Conservation (phyloP, 2,329 filamentous ascomycete species). For the Didymella pomorum region DNA sequence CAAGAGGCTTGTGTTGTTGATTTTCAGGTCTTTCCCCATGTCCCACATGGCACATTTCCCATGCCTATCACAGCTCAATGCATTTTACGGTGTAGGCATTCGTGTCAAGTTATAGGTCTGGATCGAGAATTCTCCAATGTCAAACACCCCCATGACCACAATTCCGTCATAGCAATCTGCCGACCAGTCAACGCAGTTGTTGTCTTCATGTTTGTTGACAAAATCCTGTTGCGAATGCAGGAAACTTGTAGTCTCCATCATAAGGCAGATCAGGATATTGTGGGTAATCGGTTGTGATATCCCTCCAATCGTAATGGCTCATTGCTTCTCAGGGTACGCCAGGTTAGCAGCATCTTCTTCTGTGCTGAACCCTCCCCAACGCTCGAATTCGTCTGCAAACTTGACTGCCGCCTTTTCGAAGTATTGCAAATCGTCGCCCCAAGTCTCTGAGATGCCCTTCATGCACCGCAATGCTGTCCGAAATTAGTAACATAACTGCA, state of each 20-base stretch:
- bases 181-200: conserved; percentile 3
- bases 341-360: conserved; percentile 35
- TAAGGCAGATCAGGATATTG: neutral
- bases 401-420: conserved; percentile 74
- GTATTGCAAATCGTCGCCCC: conserved; percentile 72
- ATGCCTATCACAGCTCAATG: conserved; percentile 5
- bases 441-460: conserved; percentile 75
- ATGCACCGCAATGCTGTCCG: conserved; percentile 72
- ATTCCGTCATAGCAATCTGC: conserved; percentile 15
- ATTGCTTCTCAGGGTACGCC: conserved; percentile 36
- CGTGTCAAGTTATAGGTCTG: conserved; percentile 2
- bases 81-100: neutral
- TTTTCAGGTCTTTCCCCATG: conserved; percentile 5
- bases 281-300: neutral
- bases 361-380: conserved; percentile 65
- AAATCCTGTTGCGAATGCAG: neutral
- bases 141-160: conserved; percentile 1
- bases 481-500: conserved; percentile 5
- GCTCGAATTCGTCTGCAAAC: conserved; percentile 76
- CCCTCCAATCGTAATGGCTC: neutral
- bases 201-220: neutral
- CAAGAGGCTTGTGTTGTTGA: conserved; percentile 5
- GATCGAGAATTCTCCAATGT: conserved; percentile 3
- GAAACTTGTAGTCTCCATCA: neutral
- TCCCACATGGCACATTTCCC: conserved; percentile 12